A percentile compares a stretch with the other conserved stretches of the same genome.
phyloP scores from a whole-genome alignment of 345 rosid genomes.

The Sonneratia caseolaris region DNA sequence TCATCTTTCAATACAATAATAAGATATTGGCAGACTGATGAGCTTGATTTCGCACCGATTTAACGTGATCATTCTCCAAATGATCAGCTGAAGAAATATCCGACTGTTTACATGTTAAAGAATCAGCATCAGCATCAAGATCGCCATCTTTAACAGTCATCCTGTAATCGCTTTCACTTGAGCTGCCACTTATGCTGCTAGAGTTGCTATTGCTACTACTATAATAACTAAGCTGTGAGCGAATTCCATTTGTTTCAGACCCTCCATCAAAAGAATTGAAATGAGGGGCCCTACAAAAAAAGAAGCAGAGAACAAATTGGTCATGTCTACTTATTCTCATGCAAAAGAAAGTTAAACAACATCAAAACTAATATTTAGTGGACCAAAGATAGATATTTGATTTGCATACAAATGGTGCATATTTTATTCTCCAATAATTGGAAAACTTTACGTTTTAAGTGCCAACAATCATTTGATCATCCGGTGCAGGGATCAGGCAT shows the following conservation, averaged over 20 bases:
- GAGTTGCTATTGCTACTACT: slow-evolving; percentile 92
- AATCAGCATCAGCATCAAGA: slow-evolving; percentile 99
- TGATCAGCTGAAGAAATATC: slow-evolving; percentile 70
- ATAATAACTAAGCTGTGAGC: slow-evolving; percentile 48
- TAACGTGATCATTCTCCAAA: slow-evolving; percentile 53
- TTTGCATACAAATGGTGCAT: not conserved
- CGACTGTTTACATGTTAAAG: slow-evolving; percentile 81
- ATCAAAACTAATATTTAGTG: not conserved
- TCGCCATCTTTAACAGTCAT: slow-evolving; percentile 65
- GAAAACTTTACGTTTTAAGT: not conserved
- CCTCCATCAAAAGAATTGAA: slow-evolving; percentile 55
- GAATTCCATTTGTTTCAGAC: slow-evolving; percentile 49
- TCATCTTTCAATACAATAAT: not conserved
- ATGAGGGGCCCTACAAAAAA: slow-evolving; percentile 54
- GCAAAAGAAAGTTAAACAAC: slow-evolving; percentile 9
- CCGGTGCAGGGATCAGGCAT: not conserved
- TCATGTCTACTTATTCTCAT: not conserved
- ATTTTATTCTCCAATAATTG: not conserved
- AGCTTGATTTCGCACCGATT: slow-evolving; percentile 45
- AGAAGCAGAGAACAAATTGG: not conserved
- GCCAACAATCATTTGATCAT: not conserved
- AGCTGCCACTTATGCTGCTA: slow-evolving; percentile 91
- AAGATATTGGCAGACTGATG: not conserved
- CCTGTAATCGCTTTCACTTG: slow-evolving; percentile 75
- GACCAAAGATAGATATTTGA: not conserved